Base-by-base conservation (phyloP, 2,329 filamentous ascomycete genomes). In the Pseudogymnoascus sp. region DNA sequence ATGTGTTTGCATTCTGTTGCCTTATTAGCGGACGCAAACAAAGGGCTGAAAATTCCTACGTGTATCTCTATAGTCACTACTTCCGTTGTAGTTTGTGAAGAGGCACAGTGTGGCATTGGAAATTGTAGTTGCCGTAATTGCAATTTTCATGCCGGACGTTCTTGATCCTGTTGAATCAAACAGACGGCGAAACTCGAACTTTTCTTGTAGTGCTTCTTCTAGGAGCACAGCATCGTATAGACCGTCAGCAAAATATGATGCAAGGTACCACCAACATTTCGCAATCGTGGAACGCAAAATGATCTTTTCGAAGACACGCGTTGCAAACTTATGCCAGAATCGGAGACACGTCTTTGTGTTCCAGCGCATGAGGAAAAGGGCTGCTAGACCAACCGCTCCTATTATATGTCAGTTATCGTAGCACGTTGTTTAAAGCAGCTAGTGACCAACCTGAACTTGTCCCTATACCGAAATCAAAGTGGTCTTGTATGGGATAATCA, bases 31-130 rank as follows among this genome's bases (percentile, higher is more conserved):
- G 16, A 31, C 11, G n/a, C 21, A 63, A 25, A 18, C 23, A 7
- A 60, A n/a, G 6, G 40, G n/a, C 14, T 12, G 33, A 23, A 42
- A 50, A 61, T 65, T 60, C 63, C 62, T 65, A 65, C 63, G 42
- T 62, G 60, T 60, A 33, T 62, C 38, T 59, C 44, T 60, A 23
- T 66, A 59, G 16, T 38, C 7, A 33, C n/a, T 37, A 42, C 12
- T 28, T 23, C 67, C 65, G 60, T 70, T 69, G 63, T 70, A 70
- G 63, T 68, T 70, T 21, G 66, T 66, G 33, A 70, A 68, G n/a
- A 70, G 62, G 47, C 62, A 70, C 40, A 67, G 31, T 31, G 60
- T 64, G 38, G 64, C 63, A 28, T 68, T 65, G 6, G 64, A 66
- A 59, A 68, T 69, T 14, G 63, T 69, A 23, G 67, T 68, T 63